Percentiles rank a stretch among this genome's conserved stretches.
Evolutionary conservation across 2,329 filamentous ascomycete genomes (phyloP).

Genomic region (Nigrospora sphaerica): DNA sequence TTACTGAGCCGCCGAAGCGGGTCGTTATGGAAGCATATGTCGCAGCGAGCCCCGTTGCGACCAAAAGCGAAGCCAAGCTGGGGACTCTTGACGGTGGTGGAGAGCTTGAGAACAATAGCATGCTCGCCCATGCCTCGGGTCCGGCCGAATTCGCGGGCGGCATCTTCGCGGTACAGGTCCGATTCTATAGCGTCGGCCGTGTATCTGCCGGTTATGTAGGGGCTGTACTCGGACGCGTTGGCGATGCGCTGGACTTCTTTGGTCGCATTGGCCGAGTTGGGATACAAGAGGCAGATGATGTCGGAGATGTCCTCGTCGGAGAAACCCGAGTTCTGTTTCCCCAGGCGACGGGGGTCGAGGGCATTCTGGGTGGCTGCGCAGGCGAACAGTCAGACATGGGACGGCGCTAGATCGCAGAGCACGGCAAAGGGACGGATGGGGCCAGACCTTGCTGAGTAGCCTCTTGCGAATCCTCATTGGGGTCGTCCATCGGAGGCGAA

Average conservation of each 20-base stretch:
- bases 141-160: slow-evolving; percentile 42
- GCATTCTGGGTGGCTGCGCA: slow-evolving; percentile 66
- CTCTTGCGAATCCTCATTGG: slow-evolving; percentile 1
- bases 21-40: slow-evolving; percentile 62
- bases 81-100: slow-evolving; percentile 62
- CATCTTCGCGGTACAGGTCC: slow-evolving; percentile 44
- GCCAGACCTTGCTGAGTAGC: slow-evolving; percentile 1
- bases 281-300: slow-evolving; percentile 83
- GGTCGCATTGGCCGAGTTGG: slow-evolving; percentile 65
- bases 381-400: background rate
- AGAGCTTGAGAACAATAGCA: slow-evolving; percentile 76
- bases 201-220: slow-evolving; percentile 41
- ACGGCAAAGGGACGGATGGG: background rate
- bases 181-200: slow-evolving; percentile 42
- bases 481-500: background rate
- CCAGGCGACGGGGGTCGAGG: slow-evolving; percentile 72
- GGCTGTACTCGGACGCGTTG: slow-evolving; percentile 30
- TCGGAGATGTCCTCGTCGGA: slow-evolving; percentile 78
- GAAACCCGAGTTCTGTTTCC: slow-evolving; percentile 75
- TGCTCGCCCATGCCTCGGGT: slow-evolving; percentile 45
- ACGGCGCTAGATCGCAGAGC: background rate
- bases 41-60: slow-evolving; percentile 64
- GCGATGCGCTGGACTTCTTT: slow-evolving; percentile 56
- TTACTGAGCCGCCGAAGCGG: slow-evolving; percentile 76
- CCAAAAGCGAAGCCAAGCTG: slow-evolving; percentile 78